Evolutionary conservation across 2,329 filamentous ascomycete genomes (phyloP).

Genomic region (Alternaria solani): DNA sequence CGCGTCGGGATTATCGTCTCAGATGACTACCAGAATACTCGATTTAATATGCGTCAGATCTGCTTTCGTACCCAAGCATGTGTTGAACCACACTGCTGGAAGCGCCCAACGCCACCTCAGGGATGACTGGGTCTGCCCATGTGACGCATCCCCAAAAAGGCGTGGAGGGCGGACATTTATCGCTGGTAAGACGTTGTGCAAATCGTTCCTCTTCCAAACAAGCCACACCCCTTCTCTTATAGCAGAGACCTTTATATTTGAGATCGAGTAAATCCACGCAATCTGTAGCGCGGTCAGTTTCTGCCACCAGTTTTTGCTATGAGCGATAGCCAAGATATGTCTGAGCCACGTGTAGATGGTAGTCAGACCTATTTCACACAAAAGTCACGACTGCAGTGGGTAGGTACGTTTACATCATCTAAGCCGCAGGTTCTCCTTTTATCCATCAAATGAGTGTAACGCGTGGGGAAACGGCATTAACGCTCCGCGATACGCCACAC

Average conservation of each 20-base stretch:
- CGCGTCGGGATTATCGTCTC: constrained; percentile 17
- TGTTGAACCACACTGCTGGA: constrained; percentile 22
- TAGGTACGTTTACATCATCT: background rate
- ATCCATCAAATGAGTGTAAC: background rate
- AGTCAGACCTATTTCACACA: background rate
- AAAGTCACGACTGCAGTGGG: background rate
- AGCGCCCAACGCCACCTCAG: constrained; percentile 17
- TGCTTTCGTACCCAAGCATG: constrained; percentile 22
- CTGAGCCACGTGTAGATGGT: background rate
- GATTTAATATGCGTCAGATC: constrained; percentile 19
- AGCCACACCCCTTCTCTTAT: constrained; percentile 3
- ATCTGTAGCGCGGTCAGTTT: background rate
- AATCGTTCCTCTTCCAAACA: constrained; percentile 23
- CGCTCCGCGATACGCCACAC: background rate
- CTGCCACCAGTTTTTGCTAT: background rate
- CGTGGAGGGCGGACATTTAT: constrained; percentile 18
- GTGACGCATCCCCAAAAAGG: constrained; percentile 29
- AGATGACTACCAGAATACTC: constrained; percentile 19
- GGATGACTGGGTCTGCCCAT: constrained; percentile 19
- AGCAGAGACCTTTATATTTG: background rate
- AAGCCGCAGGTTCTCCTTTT: background rate
- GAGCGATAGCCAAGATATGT: background rate
- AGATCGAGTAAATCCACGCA: background rate
- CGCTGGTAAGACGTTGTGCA: constrained; percentile 27
- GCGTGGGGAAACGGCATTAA: background rate